phyloP scores from a whole-genome alignment of 495 filamentous ascomycete genomes.

The Massariosphaeria phaeospora region DNA sequence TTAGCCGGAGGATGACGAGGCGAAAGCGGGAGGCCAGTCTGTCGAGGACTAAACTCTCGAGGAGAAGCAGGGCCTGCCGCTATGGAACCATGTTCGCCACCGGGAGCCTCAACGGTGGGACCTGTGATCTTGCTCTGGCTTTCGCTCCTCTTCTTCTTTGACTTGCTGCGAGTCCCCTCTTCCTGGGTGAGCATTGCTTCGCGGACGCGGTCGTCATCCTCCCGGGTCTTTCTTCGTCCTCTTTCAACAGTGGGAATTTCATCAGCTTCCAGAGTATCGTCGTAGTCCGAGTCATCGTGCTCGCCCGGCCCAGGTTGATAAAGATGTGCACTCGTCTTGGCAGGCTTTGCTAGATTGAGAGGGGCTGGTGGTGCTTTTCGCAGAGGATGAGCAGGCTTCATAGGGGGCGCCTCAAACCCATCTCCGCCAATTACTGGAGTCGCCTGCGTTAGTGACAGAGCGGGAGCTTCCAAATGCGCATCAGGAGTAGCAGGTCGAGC shows the following conservation, averaged over 20 bases:
- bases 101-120: background rate
- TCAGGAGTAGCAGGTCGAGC: background rate
- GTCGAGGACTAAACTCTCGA: slow-evolving; percentile 16
- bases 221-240: slow-evolving; percentile 79
- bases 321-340: slow-evolving; percentile 41
- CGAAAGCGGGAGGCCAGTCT: slow-evolving; percentile 26
- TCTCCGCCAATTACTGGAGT: slow-evolving; percentile 33
- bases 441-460: slow-evolving; percentile 34
- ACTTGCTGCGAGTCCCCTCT: slow-evolving; percentile 58
- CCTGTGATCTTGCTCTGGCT: slow-evolving; percentile 39
- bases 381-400: slow-evolving; percentile 28
- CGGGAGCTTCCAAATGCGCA: slow-evolving; percentile 14
- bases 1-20: slow-evolving; percentile 29
- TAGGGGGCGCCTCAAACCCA: slow-evolving; percentile 26
- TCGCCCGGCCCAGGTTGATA: slow-evolving; percentile 51
- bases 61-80: slow-evolving; percentile 16
- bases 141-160: slow-evolving; percentile 52
- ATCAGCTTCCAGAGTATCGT: slow-evolving; percentile 65
- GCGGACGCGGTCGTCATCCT: slow-evolving; percentile 78
- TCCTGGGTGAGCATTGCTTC: slow-evolving; percentile 62
- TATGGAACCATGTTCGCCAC: slow-evolving; percentile 9
- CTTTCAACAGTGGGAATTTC: slow-evolving; percentile 57
- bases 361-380: slow-evolving; percentile 82
- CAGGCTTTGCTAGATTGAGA: slow-evolving; percentile 58
- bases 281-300: slow-evolving; percentile 77